A percentile compares a stretch with the other conserved stretches of the same genome.
Conservation (phyloP, 306 rosid genomes). For the Coriaria nepalensis region DNA sequence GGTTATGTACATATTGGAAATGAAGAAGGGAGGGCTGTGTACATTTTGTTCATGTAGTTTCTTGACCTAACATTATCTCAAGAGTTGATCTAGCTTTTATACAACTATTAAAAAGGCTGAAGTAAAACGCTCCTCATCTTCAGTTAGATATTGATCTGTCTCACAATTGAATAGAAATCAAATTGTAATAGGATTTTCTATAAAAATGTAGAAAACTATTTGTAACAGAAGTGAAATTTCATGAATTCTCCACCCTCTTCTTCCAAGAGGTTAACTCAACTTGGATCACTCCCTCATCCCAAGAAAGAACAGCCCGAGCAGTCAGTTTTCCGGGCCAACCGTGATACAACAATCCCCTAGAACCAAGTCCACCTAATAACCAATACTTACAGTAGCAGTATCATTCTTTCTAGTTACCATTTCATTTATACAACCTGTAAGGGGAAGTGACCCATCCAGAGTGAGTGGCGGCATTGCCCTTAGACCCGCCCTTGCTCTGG, state of each 20-base stretch:
- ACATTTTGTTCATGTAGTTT: no score
- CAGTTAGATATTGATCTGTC: no score
- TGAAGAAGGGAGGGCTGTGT: no score
- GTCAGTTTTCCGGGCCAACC: slow-evolving; percentile 78
- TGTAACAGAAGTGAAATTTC: no score
- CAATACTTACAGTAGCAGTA: slow-evolving; percentile 44
- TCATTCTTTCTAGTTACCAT: slow-evolving; percentile 19
- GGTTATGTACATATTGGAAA: no score
- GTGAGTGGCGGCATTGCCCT: slow-evolving; percentile 97
- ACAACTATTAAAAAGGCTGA: no score
- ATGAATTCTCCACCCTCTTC: slow-evolving; percentile 9
- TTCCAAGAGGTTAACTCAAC: slow-evolving; percentile 74
- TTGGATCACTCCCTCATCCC: slow-evolving; percentile 55
- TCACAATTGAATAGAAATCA: no score
- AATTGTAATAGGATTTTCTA: no score
- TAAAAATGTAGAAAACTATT: no score
- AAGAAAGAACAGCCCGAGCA: slow-evolving; percentile 61
- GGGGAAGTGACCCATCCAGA: slow-evolving; percentile 71
- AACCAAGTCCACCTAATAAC: slow-evolving; percentile 89
- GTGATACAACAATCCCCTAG: slow-evolving; percentile 85
- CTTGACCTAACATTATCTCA: no score
- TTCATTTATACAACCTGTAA: slow-evolving; percentile 67
- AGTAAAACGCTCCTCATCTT: no score
- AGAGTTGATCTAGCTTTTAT: no score
- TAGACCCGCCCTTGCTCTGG: slow-evolving; percentile 76